Percentiles rank a stretch among this genome's conserved stretches.
phyloP scores from a whole-genome alignment of 2,329 filamentous ascomycete species.

The Xylariaceae sp. region DNA sequence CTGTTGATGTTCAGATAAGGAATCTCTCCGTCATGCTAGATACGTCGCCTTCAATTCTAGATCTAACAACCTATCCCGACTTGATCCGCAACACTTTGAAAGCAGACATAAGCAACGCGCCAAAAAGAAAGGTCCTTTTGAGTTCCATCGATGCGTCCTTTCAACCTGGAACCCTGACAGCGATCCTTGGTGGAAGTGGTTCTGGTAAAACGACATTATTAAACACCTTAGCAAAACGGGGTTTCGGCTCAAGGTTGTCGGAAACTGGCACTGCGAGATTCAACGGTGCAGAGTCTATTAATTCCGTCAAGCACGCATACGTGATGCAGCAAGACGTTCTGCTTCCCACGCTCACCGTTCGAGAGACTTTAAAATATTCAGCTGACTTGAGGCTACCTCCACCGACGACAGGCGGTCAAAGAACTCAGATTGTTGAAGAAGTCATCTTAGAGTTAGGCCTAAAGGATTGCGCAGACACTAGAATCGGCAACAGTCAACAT shows the following conservation, averaged over 20 bases:
- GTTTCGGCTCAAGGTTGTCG: conserved; percentile 60
- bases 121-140: conserved; percentile 61
- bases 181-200: conserved; percentile 77
- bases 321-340: conserved; percentile 80
- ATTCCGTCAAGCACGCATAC: conserved; percentile 68
- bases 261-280: conserved; percentile 65
- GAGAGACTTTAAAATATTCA: conserved; percentile 76
- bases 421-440: conserved; percentile 71
- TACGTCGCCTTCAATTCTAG: conserved; percentile 60
- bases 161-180: conserved; percentile 70
- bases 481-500: conserved; percentile 73
- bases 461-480: conserved; percentile 78
- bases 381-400: conserved; percentile 74
- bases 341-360: conserved; percentile 74
- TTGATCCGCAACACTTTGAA: conserved; percentile 47
- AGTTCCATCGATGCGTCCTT: conserved; percentile 69
- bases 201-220: conserved; percentile 76
- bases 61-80: conserved; percentile 54
- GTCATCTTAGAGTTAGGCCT: conserved; percentile 78
- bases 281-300: conserved; percentile 63
- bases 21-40: conserved; percentile 62
- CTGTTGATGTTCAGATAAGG: conserved; percentile 54
- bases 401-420: conserved; percentile 64
- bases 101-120: conserved; percentile 32
- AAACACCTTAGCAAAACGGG: conserved; percentile 74